Evolutionary conservation across 2,329 filamentous ascomycete species (phyloP), one percentile per base, ranked within the genome.

Genomic region (Fusarium anthophilum): DNA sequence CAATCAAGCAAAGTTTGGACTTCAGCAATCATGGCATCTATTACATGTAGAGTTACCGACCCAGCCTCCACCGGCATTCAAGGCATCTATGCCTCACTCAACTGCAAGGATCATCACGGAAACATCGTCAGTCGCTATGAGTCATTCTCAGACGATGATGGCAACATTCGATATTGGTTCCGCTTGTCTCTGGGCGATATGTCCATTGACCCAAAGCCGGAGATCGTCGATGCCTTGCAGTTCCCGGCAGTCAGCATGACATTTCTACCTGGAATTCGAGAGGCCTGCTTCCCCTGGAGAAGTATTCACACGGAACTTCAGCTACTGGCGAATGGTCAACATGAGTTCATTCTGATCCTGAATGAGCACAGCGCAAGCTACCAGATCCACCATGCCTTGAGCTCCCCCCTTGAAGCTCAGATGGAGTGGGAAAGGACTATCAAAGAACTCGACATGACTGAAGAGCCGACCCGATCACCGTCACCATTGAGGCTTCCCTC

Each of bases 91-190:
- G 59, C 65, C 53, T 15, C 57, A 28, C 59, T 68, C n/a, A 26
- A 63, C 28, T 68, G 47, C n/a, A 68, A 48, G 53, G 47, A 68
- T 18, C 32, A 48, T 5, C 22, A 43, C 17, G 28, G 41, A 26
- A 56, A 54, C 41, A 37, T 47, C 4, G 15, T 53, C 35, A 13
- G 28, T 11, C 51, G 38, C 12, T 68, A 63, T 54, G 47, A 68
- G 26, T 63, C 39, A 14, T 68, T 53, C 45, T 58, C 41, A 10
- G 32, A 68, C 20, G 35, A 68, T 30, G 32, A 57, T 24, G 59
- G 65, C 24, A 51, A 55, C 39, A 68, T 68, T 15, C 32, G 44
- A 22, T 68, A 63, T 45, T 68, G 47, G 65, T 68, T 63, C 39
- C 32, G 44, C 26, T 32, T 32, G 20, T 38, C 47, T 18, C 30